Percentiles rank a stretch among this genome's conserved stretches.
These are phyloP conservation scores for Zizania latifolia DNA, from an alignment of 176 grass and related monocot genomes.

Conservation along the genomic window DNA sequence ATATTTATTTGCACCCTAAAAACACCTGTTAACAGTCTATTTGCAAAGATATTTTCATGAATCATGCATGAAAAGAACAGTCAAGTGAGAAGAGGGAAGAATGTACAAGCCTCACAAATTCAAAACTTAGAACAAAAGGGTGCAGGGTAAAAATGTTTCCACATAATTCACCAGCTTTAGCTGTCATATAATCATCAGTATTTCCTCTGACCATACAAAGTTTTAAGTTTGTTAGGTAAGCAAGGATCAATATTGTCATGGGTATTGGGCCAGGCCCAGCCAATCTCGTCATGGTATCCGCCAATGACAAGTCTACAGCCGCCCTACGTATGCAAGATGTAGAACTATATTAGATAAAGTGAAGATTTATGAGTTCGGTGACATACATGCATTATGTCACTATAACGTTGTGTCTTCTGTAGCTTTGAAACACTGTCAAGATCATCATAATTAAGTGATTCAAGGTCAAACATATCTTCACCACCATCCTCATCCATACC, in stretches of 20 bases:
- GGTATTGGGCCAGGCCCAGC: too few relatives aligned
- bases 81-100: not conserved
- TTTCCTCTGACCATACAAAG: not conserved
- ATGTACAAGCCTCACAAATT: not conserved
- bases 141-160: too few relatives aligned
- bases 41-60: not conserved
- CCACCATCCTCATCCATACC: constrained; percentile 53
- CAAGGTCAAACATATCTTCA: constrained; percentile 43
- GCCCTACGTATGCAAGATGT: not conserved
- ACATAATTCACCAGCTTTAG: not conserved
- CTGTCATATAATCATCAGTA: not conserved
- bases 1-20: not conserved
- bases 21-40: too few relatives aligned
- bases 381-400: constrained; percentile 66
- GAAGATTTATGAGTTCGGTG: not conserved
- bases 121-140: too few relatives aligned
- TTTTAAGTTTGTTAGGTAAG: not conserved
- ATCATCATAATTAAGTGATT: constrained; percentile 61
- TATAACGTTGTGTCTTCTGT: constrained; percentile 59
- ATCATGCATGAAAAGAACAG: not conserved
- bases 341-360: not conserved
- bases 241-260: too few relatives aligned
- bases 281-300: too few relatives aligned
- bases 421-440: constrained; percentile 70
- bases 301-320: too few relatives aligned